phyloP scores from a whole-genome alignment of 2,329 filamentous ascomycete species.

The Tolypocladium endophyticum region DNA sequence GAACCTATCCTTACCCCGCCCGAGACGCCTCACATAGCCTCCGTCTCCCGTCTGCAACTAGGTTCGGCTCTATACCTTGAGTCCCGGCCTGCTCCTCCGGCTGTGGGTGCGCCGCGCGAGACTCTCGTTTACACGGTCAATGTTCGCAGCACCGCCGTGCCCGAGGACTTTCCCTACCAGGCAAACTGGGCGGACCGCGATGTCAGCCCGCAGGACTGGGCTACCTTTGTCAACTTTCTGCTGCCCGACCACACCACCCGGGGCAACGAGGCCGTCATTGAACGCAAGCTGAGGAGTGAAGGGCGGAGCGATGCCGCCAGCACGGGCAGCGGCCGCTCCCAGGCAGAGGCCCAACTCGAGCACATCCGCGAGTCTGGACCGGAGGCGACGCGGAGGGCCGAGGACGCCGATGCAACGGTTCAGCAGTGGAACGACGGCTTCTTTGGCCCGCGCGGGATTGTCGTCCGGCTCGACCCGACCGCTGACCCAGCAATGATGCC shows the following conservation, averaged over 20 bases:
- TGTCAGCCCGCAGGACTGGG: constrained; percentile 43
- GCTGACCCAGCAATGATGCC: constrained; percentile 12
- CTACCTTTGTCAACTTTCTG: constrained; percentile 46
- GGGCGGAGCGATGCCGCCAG: constrained; percentile 15
- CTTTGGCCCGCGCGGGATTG: constrained; percentile 39
- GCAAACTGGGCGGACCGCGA: constrained; percentile 28
- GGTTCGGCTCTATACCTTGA: constrained; percentile 31
- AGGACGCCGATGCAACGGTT: constrained; percentile 29
- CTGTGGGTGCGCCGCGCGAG: constrained; percentile 4
- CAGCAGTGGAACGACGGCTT: constrained; percentile 48
- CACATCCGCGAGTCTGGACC: constrained; percentile 15
- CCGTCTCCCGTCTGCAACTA: constrained; percentile 6
- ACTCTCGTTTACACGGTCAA: constrained; percentile 22
- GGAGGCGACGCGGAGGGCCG: constrained; percentile 12
- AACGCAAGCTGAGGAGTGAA: constrained; percentile 38
- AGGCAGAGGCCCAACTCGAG: constrained; percentile 32
- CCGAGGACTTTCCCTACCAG: constrained; percentile 34
- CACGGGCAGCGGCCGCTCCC: constrained; percentile 8
- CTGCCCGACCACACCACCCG: constrained; percentile 35
- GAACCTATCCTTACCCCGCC: constrained; percentile 42
- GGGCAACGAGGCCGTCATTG: constrained; percentile 34
- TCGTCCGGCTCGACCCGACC: constrained; percentile 21
- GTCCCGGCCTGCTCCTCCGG: constrained; percentile 24
- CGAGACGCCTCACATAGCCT: constrained; percentile 29
- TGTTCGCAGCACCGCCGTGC: constrained; percentile 23